Conservation (phyloP, 352 stramenopile genomes). For the Phytophthora meadii region DNA sequence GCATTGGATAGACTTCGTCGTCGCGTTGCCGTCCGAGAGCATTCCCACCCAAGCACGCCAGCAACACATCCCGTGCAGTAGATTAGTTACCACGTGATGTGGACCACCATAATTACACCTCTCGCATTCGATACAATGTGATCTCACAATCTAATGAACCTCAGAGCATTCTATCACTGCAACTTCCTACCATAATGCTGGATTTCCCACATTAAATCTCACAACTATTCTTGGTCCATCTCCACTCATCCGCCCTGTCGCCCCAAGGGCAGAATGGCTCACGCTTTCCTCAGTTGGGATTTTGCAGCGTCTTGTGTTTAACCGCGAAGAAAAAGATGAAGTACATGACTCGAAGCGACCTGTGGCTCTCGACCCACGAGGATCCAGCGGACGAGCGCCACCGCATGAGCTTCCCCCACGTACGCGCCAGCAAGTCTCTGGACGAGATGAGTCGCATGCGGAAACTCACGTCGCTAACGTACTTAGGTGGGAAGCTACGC, state of each 20-base stretch:
- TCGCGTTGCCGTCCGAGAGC: constrained; percentile 15
- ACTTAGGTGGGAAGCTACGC: constrained; percentile 62
- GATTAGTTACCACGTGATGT: constrained; percentile 19
- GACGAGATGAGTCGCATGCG: constrained; percentile 52
- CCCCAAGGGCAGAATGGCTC: constrained; percentile 22
- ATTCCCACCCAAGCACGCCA: constrained; percentile 30
- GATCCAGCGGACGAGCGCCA: constrained; percentile 20
- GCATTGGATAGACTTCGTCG: constrained; percentile 25
- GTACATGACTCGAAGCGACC: constrained; percentile 10
- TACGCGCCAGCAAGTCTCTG: constrained; percentile 22
- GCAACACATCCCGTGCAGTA: constrained; percentile 16
- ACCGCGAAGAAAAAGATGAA: constrained; percentile 1
- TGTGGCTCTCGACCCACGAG: constrained; percentile 23
- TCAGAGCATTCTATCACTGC: too few relatives aligned
- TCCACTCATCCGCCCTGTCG: constrained; percentile 8
- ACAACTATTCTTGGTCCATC: neutral
- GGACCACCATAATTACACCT: neutral
- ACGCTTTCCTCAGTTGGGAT: constrained; percentile 26
- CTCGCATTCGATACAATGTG: too few relatives aligned
- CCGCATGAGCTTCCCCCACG: constrained; percentile 13
- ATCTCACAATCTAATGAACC: too few relatives aligned
- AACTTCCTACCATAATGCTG: too few relatives aligned
- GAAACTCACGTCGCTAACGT: constrained; percentile 69
- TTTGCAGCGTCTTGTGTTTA: constrained; percentile 11
- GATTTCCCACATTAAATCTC: constrained; percentile 1